A percentile compares a stretch with the other conserved stretches of the same genome.
These are phyloP conservation scores for Gyromitra esculenta DNA, from an alignment of 2,329 filamentous ascomycete species.

Conservation along the genomic window DNA sequence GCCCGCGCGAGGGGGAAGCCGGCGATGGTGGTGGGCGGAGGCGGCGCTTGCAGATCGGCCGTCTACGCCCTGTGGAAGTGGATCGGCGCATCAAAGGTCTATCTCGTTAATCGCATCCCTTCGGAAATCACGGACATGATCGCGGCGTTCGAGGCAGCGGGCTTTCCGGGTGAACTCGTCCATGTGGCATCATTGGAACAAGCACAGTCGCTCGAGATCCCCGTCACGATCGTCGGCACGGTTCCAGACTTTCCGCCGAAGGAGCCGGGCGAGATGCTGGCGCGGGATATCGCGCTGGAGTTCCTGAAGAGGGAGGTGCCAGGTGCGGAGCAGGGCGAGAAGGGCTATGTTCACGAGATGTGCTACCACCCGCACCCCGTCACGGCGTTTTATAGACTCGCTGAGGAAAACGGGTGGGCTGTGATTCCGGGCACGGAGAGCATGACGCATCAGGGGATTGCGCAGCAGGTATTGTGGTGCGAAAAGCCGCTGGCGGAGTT, in stretches of 20 bases:
- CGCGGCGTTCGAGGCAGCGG: conserved; percentile 69
- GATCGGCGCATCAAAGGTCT: conserved; percentile 74
- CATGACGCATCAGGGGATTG: conserved; percentile 79
- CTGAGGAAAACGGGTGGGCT: conserved; percentile 72
- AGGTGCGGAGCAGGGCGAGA: conserved; percentile 61
- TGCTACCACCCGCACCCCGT: conserved; percentile 79
- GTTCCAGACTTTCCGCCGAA: conserved; percentile 79
- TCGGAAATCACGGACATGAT: conserved; percentile 74
- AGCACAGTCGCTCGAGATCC: conserved; percentile 68
- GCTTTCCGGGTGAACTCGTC: conserved; percentile 70
- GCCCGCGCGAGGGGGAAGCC: conserved; percentile 65
- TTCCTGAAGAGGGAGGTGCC: conserved; percentile 61
- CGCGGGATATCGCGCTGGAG: conserved; percentile 67
- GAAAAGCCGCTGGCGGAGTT: conserved; percentile 69
- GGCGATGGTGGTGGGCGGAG: conserved; percentile 78
- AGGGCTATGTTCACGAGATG: conserved; percentile 81
- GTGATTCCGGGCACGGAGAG: conserved; percentile 80
- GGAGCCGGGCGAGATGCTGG: conserved; percentile 70
- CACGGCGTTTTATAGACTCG: conserved; percentile 72
- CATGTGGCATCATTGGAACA: conserved; percentile 72
- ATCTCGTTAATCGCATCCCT: conserved; percentile 78
- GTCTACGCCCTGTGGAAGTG: conserved; percentile 78
- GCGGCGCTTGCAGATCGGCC: conserved; percentile 79
- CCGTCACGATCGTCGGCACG: conserved; percentile 76
- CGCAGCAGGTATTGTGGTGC: conserved; percentile 73